A percentile compares a stretch with the other conserved stretches of the same genome.
Conservation (phyloP, 2,329 filamentous ascomycete genomes). For the Alternaria sp. region DNA sequence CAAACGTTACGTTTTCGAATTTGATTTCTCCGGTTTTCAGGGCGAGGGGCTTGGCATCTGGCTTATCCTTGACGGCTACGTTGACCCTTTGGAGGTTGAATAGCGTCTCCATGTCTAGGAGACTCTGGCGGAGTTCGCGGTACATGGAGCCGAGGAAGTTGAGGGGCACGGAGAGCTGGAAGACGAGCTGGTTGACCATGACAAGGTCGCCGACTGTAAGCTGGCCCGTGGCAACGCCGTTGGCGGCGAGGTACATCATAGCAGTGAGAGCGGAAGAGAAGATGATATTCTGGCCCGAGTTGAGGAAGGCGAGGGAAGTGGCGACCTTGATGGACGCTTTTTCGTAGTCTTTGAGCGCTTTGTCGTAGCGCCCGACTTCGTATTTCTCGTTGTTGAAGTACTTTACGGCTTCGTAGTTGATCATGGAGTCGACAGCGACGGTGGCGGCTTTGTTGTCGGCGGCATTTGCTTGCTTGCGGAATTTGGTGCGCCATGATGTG, state of each 20-base stretch:
- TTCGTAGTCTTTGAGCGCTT: conserved; percentile 85
- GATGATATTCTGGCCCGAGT: conserved; percentile 95
- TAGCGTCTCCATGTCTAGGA: conserved; percentile 97
- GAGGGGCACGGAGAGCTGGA: conserved; percentile 94
- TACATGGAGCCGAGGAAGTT: conserved; percentile 99
- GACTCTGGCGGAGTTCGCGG: conserved; percentile 89
- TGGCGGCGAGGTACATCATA: conserved; percentile 98
- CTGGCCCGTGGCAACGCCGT: conserved; percentile 82
- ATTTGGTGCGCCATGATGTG: conserved; percentile 96
- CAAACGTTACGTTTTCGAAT: conserved; percentile 95
- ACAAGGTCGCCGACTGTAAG: conserved; percentile 95
- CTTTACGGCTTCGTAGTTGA: conserved; percentile 99
- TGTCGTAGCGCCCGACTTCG: conserved; percentile 89
- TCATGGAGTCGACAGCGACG: conserved; percentile 93
- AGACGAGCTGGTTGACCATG: conserved; percentile 98
- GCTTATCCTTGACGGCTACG: conserved; percentile 80
- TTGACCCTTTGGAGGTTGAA: conserved; percentile 99
- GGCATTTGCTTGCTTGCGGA: conserved; percentile 91
- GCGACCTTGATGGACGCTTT: conserved; percentile 96
- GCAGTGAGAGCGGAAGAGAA: conserved; percentile 92
- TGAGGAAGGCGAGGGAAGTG: conserved; percentile 90
- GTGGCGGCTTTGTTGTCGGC: conserved; percentile 96
- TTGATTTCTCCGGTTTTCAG: conserved; percentile 86
- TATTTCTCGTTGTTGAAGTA: conserved; percentile 99
- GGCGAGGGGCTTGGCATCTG: conserved; percentile 75